phyloP scores from a whole-genome alignment of 441 rosid genomes.

The Flueggea neowawraea region DNA sequence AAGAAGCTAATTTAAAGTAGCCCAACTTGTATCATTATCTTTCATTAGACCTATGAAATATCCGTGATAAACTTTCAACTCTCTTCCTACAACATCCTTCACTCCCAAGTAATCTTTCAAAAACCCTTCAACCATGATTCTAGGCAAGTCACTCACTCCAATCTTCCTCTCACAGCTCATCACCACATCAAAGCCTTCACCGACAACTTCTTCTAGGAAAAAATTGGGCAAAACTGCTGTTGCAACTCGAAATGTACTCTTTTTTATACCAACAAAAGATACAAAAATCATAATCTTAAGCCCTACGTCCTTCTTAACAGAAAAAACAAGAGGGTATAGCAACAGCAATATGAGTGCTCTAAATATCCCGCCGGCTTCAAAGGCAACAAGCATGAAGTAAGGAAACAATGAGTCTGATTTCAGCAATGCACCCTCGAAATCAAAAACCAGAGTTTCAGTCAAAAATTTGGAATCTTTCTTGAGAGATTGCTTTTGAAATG shows the following conservation, averaged over 20 bases:
- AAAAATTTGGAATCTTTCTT: neutral
- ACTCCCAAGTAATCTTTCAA: constrained; percentile 51
- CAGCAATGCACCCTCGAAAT: constrained; percentile 51
- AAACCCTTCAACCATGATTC: constrained; percentile 58
- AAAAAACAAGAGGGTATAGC: constrained; percentile 42
- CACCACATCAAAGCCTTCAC: constrained; percentile 41
- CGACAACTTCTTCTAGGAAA: constrained; percentile 56
- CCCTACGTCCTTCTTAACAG: constrained; percentile 31
- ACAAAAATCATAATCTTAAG: constrained; percentile 49
- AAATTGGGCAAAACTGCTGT: constrained; percentile 57
- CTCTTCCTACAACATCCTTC: constrained; percentile 48
- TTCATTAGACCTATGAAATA: constrained; percentile 48
- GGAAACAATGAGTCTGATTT: constrained; percentile 53
- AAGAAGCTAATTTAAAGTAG: constrained; percentile 13
- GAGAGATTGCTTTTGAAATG: constrained; percentile 2
- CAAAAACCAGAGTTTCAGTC: constrained; percentile 36
- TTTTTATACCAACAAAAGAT: constrained; percentile 46
- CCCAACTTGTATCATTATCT: constrained; percentile 1
- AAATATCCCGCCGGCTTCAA: constrained; percentile 60
- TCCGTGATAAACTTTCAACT: constrained; percentile 34
- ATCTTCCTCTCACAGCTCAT: constrained; percentile 36
- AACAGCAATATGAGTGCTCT: constrained; percentile 50
- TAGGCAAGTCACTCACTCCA: constrained; percentile 58
- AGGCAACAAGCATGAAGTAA: constrained; percentile 76
- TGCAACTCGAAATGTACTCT: constrained; percentile 33